These are phyloP conservation scores for Rhododendron ovatum DNA, from an alignment of 148 eudicot genomes.

Conservation along the genomic window DNA sequence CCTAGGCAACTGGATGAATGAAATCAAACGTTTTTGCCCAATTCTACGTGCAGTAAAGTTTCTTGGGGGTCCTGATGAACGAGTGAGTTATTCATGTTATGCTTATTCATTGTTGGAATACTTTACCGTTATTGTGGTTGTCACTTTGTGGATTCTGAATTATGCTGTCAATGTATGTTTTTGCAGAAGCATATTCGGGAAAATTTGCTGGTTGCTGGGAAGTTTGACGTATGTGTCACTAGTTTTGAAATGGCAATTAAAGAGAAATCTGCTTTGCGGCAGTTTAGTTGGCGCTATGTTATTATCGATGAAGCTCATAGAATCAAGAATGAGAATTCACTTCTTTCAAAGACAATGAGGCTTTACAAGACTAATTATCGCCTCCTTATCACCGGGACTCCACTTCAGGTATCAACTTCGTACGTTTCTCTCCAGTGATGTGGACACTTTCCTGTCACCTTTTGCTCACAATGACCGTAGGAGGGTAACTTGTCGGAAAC, in stretches of 20 bases:
- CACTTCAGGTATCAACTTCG: slow-evolving; percentile 71
- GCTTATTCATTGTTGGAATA: neutral
- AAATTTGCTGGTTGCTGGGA: slow-evolving; percentile 83
- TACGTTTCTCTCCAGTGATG: neutral
- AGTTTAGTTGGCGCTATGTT: slow-evolving; percentile 96
- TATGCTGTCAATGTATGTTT: neutral
- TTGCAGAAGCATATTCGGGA: slow-evolving; percentile 85
- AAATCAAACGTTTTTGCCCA: slow-evolving; percentile 92
- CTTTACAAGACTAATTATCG: slow-evolving; percentile 88
- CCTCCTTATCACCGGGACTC: slow-evolving; percentile 94
- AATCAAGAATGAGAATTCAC: slow-evolving; percentile 96
- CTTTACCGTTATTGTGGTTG: neutral
- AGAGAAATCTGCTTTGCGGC: slow-evolving; percentile 76
- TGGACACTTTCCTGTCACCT: neutral
- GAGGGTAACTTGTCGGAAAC: neutral
- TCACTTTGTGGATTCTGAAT: neutral
- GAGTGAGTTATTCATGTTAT: slow-evolving; percentile 41
- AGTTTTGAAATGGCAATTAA: slow-evolving; percentile 99
- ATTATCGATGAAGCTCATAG: slow-evolving; percentile 99
- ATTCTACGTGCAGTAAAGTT: slow-evolving; percentile 80
- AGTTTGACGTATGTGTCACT: slow-evolving; percentile 97
- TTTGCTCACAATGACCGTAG: neutral
- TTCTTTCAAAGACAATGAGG: slow-evolving; percentile 97
- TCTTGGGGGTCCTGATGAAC: slow-evolving; percentile 93
- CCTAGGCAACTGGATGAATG: slow-evolving; percentile 99